A percentile compares a stretch with the other conserved stretches of the same genome.
Conservation (phyloP, 78 protist species). For the Speleostelium caveatum region DNA sequence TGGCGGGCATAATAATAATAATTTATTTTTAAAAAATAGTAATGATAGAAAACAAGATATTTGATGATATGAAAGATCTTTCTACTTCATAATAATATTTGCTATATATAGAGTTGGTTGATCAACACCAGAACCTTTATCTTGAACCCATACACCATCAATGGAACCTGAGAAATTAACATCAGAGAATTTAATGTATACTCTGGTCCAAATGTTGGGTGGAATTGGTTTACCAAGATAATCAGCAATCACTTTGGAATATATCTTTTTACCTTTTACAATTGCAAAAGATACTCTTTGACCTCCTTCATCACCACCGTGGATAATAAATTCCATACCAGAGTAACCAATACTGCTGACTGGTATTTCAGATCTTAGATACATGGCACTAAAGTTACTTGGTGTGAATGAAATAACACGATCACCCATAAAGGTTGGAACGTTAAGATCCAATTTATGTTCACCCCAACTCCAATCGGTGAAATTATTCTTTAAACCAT, state of each 20-base stretch:
- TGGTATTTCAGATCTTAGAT: neutral
- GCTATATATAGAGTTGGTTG: too few species aligned
- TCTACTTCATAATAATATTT: too few species aligned
- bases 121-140: too few species aligned
- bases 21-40: too few species aligned
- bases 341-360: neutral
- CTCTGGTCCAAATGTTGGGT: conserved; percentile 43
- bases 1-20: too few species aligned
- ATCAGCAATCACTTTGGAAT: neutral
- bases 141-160: conserved; percentile 64
- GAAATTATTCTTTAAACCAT: conserved; percentile 9
- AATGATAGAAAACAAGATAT: too few species aligned
- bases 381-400: conserved; percentile 16
- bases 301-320: conserved; percentile 35
- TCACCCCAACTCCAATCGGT: conserved; percentile 47
- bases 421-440: neutral
- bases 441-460: neutral
- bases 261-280: conserved; percentile 1
- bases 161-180: neutral
- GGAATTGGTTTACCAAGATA: neutral
- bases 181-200: neutral
- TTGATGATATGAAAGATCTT: too few species aligned
- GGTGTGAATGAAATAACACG: conserved; percentile 39
- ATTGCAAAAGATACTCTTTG: conserved; percentile 13
- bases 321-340: neutral